Conservation (phyloP, 257 asterid genomes). For the Plantago major region DNA sequence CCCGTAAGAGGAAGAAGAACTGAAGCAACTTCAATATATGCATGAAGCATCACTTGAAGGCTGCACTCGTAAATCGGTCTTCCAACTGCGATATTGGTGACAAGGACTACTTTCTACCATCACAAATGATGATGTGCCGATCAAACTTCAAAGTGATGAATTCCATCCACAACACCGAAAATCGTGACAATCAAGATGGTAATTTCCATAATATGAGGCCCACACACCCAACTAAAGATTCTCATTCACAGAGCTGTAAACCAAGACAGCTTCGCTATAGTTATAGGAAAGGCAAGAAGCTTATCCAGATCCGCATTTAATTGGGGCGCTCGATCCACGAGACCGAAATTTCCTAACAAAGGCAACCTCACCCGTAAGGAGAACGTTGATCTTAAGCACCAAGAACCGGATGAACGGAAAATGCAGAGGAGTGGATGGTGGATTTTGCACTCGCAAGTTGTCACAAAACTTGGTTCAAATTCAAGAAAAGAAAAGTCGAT, state of each 20-base stretch:
- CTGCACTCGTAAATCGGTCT: not conserved
- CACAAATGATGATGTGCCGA: not conserved
- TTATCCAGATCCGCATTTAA: constrained; percentile 27
- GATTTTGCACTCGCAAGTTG: constrained; percentile 75
- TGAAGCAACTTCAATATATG: constrained; percentile 13
- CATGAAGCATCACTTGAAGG: constrained; percentile 6
- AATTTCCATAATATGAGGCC: constrained; percentile 8
- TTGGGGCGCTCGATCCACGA: constrained; percentile 55
- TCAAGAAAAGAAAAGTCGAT: constrained; percentile 67
- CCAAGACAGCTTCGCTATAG: constrained; percentile 17
- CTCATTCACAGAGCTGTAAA: constrained; percentile 16
- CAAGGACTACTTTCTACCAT: not conserved
- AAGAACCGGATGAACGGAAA: constrained; percentile 59
- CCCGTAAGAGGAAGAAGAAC: constrained; percentile 4
- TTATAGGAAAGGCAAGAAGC: constrained; percentile 30
- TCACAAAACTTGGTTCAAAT: constrained; percentile 63
- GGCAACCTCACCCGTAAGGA: constrained; percentile 63
- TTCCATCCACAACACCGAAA: not conserved
- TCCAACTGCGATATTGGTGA: not conserved
- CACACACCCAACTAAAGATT: constrained; percentile 11
- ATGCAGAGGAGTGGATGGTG: constrained; percentile 87
- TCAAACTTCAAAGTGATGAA: constrained; percentile 15
- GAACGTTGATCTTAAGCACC: constrained; percentile 80
- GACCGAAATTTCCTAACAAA: constrained; percentile 66
- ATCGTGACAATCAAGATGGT: constrained; percentile 7